These are phyloP conservation scores for Xylaria sp. DNA, from an alignment of 2,329 filamentous ascomycete species.

Conservation along the genomic window DNA sequence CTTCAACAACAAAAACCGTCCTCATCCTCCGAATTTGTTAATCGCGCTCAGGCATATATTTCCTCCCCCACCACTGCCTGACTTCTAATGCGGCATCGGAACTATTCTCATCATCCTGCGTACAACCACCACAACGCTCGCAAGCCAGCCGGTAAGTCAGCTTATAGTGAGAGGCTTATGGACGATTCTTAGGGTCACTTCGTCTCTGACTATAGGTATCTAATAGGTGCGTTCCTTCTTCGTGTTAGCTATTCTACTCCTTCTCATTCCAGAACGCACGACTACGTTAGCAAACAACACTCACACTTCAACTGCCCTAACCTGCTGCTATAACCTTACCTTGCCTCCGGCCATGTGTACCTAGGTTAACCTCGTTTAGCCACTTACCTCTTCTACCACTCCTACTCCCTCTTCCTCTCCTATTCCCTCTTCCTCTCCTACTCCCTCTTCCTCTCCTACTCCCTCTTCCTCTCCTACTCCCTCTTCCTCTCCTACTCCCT, in stretches of 20 bases:
- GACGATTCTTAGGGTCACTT: background rate
- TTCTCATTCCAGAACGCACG: background rate
- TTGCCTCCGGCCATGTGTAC: background rate
- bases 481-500: background rate
- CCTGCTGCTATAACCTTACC: background rate
- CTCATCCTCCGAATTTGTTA: background rate
- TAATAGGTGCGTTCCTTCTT: background rate
- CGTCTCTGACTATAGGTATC: background rate
- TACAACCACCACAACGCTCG: background rate
- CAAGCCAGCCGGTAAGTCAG: background rate
- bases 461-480: background rate
- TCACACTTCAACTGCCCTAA: background rate
- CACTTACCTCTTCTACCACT: background rate
- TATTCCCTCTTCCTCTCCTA: background rate
- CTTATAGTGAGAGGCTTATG: background rate
- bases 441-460: background rate
- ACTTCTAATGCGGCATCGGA: background rate
- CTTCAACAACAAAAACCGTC: background rate
- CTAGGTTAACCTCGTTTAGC: background rate
- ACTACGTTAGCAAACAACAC: background rate
- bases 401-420: background rate
- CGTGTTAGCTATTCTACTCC: background rate
- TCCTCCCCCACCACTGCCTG: background rate
- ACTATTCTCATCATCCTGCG: background rate
- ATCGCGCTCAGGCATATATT: background rate